Conservation (phyloP, 1,284 basidiomycete genomes). For the Cryptococcus depauperatus region DNA sequence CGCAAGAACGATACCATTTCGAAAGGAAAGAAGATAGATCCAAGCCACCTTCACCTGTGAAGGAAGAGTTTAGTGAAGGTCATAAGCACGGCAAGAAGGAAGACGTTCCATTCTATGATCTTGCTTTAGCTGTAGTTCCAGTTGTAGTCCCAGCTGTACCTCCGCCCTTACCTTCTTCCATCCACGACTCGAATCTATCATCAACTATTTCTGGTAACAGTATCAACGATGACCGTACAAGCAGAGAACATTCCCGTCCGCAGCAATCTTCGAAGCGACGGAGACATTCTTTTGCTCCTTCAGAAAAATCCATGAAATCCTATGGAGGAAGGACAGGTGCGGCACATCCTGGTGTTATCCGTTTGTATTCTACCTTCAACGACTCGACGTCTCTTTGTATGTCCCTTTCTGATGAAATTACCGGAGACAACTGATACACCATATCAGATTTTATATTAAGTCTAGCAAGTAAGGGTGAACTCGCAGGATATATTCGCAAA, state of each 20-base stretch:
- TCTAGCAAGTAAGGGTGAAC: conserved; percentile 79
- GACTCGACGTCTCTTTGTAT: conserved; percentile 74
- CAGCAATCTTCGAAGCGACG: conserved; percentile 20
- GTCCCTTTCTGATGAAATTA: conserved; percentile 31
- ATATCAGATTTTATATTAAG: conserved; percentile 82
- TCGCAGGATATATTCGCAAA: conserved; percentile 65
- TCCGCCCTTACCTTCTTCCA: too few relatives aligned
- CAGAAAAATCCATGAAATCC: conserved; percentile 30
- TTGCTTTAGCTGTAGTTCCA: too few relatives aligned
- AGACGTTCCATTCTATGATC: too few relatives aligned
- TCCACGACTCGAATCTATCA: background rate
- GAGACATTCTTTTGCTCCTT: conserved; percentile 28
- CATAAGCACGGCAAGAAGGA: background rate
- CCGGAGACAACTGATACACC: background rate
- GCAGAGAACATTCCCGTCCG: background rate
- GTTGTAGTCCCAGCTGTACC: too few relatives aligned
- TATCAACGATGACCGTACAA: background rate
- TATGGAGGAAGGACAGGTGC: conserved; percentile 5
- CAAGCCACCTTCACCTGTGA: conserved; percentile 32
- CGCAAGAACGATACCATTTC: background rate
- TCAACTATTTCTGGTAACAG: background rate
- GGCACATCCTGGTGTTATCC: conserved; percentile 73
- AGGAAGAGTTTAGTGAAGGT: conserved; percentile 19
- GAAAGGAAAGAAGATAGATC: conserved; percentile 5
- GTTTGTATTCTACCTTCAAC: conserved; percentile 73